phyloP scores from a whole-genome alignment of 2,329 filamentous ascomycete genomes.

The Cryphonectria japonica region DNA sequence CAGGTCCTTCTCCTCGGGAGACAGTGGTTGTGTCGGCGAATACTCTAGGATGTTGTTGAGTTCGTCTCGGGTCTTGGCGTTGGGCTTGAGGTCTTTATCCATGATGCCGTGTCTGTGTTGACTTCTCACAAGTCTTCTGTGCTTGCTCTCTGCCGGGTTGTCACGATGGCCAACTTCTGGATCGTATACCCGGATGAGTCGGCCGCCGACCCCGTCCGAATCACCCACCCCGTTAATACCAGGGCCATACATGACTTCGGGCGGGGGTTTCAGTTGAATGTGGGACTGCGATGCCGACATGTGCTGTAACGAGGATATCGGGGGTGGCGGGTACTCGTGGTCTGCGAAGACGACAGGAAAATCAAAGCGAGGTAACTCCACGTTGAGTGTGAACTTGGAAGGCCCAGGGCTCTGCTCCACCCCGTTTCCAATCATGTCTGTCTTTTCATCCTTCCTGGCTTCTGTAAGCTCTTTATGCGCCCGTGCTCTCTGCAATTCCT shows the following conservation, averaged over 20 bases:
- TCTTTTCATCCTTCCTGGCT: conserved; percentile 43
- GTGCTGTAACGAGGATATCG: conserved; percentile 75
- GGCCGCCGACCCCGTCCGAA: conserved; percentile 54
- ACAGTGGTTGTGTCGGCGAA: conserved; percentile 86
- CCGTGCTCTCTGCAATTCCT: conserved; percentile 56
- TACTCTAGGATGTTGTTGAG: conserved; percentile 90
- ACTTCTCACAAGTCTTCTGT: conserved; percentile 87
- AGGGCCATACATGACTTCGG: conserved; percentile 87
- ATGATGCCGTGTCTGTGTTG: conserved; percentile 89
- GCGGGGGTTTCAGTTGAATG: conserved; percentile 75
- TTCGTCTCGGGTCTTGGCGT: conserved; percentile 93
- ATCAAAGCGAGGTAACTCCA: conserved; percentile 93
- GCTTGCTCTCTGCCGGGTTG: conserved; percentile 94
- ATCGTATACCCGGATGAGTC: conserved; percentile 86
- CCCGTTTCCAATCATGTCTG: conserved; percentile 36
- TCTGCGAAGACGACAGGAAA: conserved; percentile 95
- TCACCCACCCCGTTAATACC: conserved; percentile 76
- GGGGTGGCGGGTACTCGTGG: conserved; percentile 85
- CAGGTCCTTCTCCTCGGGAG: conserved; percentile 89
- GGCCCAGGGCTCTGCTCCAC: conserved; percentile 52
- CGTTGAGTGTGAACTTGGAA: conserved; percentile 77
- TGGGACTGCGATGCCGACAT: conserved; percentile 67
- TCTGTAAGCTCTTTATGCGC: conserved; percentile 40
- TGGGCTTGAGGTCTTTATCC: conserved; percentile 93
- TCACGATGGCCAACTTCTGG: conserved; percentile 87